These are phyloP conservation scores for Tolypocladium paradoxum DNA, from an alignment of 2,329 filamentous ascomycete genomes.

Conservation along the genomic window DNA sequence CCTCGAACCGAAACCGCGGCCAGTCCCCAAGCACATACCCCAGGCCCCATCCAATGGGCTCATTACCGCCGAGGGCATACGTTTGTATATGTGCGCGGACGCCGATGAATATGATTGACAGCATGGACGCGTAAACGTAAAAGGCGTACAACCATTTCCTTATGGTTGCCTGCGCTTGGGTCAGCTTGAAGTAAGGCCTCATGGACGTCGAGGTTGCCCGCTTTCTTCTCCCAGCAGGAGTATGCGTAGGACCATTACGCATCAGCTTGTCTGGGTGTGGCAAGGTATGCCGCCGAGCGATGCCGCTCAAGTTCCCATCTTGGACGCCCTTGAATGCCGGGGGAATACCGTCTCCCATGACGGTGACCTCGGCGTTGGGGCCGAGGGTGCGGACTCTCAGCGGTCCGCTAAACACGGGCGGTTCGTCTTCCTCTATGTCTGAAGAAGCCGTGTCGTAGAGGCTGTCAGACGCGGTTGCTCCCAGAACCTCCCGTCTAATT, in stretches of 20 bases:
- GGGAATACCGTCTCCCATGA: constrained; percentile 7
- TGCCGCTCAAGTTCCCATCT: constrained; percentile 7
- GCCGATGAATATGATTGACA: constrained; percentile 55
- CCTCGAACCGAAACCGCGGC: constrained; percentile 57
- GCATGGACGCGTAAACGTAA: constrained; percentile 63
- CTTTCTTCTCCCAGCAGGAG: constrained; percentile 55
- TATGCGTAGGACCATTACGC: constrained; percentile 36
- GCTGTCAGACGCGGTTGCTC: constrained; percentile 18
- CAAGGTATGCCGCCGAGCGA: constrained; percentile 39
- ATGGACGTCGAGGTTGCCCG: constrained; percentile 52
- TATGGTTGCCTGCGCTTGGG: constrained; percentile 61
- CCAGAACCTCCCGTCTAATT: constrained; percentile 29
- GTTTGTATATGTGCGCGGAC: constrained; percentile 59
- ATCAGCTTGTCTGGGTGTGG: constrained; percentile 27
- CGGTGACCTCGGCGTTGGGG: constrained; percentile 3
- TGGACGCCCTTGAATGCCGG: constrained; percentile 10
- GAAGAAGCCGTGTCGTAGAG: constrained; percentile 20
- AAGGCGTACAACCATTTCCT: constrained; percentile 77
- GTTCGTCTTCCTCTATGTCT: constrained; percentile 19
- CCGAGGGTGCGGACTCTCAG: constrained; percentile 20
- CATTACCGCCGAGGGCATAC: constrained; percentile 57
- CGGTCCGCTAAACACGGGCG: constrained; percentile 8
- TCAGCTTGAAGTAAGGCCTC: constrained; percentile 69
- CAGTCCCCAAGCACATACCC: constrained; percentile 81
- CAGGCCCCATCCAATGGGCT: constrained; percentile 87